phyloP scores from a whole-genome alignment of 2,329 filamentous ascomycete species.

The Elsinoe perseae region DNA sequence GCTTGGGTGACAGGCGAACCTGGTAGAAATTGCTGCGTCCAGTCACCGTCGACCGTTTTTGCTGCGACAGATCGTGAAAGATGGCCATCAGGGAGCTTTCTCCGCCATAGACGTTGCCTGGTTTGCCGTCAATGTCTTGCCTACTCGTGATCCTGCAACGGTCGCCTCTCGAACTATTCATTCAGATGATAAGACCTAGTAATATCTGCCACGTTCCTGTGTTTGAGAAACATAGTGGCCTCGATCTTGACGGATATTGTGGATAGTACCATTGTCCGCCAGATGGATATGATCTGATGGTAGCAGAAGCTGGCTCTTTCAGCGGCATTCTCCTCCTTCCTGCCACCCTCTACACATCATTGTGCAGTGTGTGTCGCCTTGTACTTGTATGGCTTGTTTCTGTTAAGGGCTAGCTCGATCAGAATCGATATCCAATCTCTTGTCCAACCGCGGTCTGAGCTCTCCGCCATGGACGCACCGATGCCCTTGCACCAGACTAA shows the following conservation, averaged over 20 bases:
- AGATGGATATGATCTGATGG: no score
- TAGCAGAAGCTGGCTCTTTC: no score
- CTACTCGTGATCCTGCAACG: background rate
- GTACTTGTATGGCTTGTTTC: background rate
- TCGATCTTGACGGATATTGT: background rate
- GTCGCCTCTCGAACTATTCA: background rate
- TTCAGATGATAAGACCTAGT: background rate
- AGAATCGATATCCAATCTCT: background rate
- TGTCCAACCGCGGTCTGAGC: conserved; percentile 10
- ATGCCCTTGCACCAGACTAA: conserved; percentile 7
- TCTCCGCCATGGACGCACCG: background rate
- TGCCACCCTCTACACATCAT: background rate
- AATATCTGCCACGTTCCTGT: background rate
- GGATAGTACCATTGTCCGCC: no score
- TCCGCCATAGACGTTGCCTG: background rate
- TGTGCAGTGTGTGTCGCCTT: background rate
- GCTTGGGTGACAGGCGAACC: no score
- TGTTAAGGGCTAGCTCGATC: conserved; percentile 10
- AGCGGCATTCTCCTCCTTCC: background rate
- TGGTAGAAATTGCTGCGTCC: no score
- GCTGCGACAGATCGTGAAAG: no score
- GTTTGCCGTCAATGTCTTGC: background rate
- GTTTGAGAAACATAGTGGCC: background rate
- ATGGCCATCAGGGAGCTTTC: background rate
- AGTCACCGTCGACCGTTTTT: no score